Evolutionary conservation across 495 filamentous ascomycete species (phyloP), one percentile per base, ranked within the genome.

Genomic region (Podospora pseudopauciseta): DNA sequence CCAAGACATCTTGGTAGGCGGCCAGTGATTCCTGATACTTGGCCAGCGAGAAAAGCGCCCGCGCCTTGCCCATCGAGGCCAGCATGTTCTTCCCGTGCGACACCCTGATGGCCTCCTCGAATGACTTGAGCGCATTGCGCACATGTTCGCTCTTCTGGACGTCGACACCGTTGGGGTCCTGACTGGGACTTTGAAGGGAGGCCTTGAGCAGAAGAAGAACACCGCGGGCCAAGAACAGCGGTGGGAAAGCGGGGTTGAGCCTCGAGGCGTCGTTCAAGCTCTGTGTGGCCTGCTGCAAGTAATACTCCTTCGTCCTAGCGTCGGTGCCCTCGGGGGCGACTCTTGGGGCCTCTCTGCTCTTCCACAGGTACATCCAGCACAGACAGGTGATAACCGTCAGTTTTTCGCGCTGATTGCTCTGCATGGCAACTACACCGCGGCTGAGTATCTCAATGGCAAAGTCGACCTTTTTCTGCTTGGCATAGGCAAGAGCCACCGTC

Each of bases 401-500:
- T 77, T 90, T 93, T 80, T 99, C 95, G 63, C 94, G 90, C 20
- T 88, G 86, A 58, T 88, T 87, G 65, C 84, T 82, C 53, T 88
- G 85, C 76, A 96, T 86, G 27, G 89, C 92, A 60, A 85, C 86
- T 64, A 94, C 82, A 62, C 93, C 93, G 71, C 93, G 92, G 56
- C 88, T 87, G 65, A 99, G 82, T 72, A 99, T 95, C 77, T 97
- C 94, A 72, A 98, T 94, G 56, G 95, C 95, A 79, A 92, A 91
- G 71, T 97, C 93, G 57, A 93, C 85, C 79, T 96, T 94, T 53
- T 89, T 87, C 78, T 96, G 93, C 80, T 97, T 98, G 28, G 94
- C 94, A 74, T 99, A 98, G n/a, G 94, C 96, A 44, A 97, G 86
- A 34, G 95, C 91, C 69, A 97, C 93, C 16, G 91, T 92, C 83